A percentile compares a stretch with the other conserved stretches of the same genome.
phyloP scores from a whole-genome alignment of 768 basidiomycete genomes.

The Nevesoporus exiguus region DNA sequence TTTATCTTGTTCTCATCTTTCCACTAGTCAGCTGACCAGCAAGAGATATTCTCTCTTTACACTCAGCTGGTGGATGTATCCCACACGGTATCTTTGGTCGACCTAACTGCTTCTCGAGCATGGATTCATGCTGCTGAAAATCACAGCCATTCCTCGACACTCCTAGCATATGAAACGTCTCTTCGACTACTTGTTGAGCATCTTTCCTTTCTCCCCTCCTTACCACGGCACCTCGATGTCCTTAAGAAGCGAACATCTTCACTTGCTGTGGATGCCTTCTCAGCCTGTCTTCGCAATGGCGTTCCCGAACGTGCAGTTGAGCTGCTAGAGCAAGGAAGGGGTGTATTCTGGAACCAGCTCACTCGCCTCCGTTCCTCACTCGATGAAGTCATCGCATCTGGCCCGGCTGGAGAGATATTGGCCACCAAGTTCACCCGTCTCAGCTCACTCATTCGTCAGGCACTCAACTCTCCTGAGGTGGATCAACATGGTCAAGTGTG shows the following conservation, averaged over 20 bases:
- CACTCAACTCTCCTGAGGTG: too few relatives aligned
- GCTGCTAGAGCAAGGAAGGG: too few relatives aligned
- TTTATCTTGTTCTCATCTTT: neutral
- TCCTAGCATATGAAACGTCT: neutral
- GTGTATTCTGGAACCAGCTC: too few relatives aligned
- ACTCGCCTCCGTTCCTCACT: conserved; percentile 14
- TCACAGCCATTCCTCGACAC: neutral
- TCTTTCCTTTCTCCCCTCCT: too few relatives aligned
- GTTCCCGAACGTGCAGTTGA: too few relatives aligned
- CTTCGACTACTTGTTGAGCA: neutral
- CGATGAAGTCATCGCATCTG: neutral
- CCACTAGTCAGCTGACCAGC: neutral
- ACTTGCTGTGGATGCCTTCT: too few relatives aligned
- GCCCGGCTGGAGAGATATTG: neutral
- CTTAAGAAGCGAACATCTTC: too few relatives aligned
- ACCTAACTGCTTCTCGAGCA: neutral
- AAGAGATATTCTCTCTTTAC: neutral
- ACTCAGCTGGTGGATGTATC: neutral
- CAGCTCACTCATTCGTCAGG: too few relatives aligned
- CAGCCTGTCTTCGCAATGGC: too few relatives aligned
- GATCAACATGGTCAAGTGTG: too few relatives aligned
- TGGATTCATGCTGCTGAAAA: neutral
- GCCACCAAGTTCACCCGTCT: neutral
- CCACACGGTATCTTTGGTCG: neutral
- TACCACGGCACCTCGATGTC: too few relatives aligned